A percentile compares a stretch with the other conserved stretches of the same genome.
phyloP scores from a whole-genome alignment of 768 basidiomycete species.

The Leccinum uliginosum region DNA sequence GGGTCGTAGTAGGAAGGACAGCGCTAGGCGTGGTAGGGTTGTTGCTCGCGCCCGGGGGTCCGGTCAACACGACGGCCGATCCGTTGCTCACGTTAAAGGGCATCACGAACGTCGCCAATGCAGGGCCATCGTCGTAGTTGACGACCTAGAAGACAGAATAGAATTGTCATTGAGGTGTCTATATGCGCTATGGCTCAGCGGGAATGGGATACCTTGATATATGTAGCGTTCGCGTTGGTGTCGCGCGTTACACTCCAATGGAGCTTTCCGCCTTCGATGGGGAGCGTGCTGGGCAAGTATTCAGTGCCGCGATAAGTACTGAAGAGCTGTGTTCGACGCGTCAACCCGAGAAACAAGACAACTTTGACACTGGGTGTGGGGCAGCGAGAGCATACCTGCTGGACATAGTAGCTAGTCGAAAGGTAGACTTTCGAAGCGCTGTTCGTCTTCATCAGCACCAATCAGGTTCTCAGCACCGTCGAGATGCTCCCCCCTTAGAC shows the following conservation, averaged over 20 bases:
- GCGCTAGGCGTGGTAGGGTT: neutral
- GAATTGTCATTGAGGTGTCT: neutral
- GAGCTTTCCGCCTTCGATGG: neutral
- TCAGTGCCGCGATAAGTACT: neutral
- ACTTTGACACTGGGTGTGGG: neutral
- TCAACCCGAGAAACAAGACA: neutral
- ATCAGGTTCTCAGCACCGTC: neutral
- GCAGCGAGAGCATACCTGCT: neutral
- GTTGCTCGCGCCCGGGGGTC: neutral
- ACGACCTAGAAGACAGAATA: neutral
- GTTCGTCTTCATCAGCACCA: neutral
- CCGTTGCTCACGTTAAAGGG: neutral
- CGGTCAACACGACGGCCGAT: neutral
- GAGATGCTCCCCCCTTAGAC: neutral
- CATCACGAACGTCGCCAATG: neutral
- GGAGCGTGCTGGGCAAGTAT: neutral
- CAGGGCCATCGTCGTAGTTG: neutral
- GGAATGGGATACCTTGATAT: neutral
- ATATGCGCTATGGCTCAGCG: neutral
- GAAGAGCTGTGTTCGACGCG: neutral
- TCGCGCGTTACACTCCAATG: neutral
- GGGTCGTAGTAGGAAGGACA: neutral
- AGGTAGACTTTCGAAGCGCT: neutral
- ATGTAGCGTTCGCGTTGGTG: neutral
- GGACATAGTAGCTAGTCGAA: neutral